Evolutionary conservation across 169 alveolate species (phyloP).

Genomic region (Theileria annulata): DNA sequence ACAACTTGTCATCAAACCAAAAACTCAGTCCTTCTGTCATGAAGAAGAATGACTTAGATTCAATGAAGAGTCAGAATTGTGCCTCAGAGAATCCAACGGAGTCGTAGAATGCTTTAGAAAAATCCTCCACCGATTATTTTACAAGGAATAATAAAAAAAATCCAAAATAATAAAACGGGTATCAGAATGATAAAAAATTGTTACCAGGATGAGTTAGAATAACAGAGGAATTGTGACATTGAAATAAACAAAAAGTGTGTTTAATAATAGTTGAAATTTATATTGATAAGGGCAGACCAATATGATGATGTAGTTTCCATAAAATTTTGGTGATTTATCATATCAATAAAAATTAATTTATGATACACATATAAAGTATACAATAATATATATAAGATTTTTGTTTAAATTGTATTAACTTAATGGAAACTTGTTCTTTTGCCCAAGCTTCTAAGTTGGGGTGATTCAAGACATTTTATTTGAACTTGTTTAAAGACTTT

Average conservation of each 20-base stretch:
- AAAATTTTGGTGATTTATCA: not conserved
- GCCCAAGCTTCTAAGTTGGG: conserved; percentile 51
- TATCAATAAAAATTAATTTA: conserved; percentile 1
- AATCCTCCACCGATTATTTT: not conserved
- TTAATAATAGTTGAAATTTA: not conserved
- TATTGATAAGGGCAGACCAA: not conserved
- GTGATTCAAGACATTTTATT: conserved; percentile 7
- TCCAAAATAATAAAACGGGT: not conserved
- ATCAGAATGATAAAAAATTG: not conserved
- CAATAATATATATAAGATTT: not conserved
- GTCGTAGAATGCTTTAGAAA: not conserved
- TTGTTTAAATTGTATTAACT: not conserved
- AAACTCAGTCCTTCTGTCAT: not conserved
- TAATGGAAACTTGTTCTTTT: not conserved
- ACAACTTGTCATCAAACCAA: not conserved
- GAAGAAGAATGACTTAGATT: not conserved
- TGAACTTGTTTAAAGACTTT: not conserved
- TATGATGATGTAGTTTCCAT: not conserved
- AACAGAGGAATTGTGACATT: not conserved
- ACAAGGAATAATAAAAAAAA: not conserved
- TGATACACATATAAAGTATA: conserved; percentile 1
- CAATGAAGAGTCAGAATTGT: not conserved
- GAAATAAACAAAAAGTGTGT: conserved; percentile 9
- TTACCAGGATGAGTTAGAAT: not conserved
- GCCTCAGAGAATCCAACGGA: not conserved